phyloP scores from a whole-genome alignment of 805 yeast species.

The Isabelozyma heimii region DNA sequence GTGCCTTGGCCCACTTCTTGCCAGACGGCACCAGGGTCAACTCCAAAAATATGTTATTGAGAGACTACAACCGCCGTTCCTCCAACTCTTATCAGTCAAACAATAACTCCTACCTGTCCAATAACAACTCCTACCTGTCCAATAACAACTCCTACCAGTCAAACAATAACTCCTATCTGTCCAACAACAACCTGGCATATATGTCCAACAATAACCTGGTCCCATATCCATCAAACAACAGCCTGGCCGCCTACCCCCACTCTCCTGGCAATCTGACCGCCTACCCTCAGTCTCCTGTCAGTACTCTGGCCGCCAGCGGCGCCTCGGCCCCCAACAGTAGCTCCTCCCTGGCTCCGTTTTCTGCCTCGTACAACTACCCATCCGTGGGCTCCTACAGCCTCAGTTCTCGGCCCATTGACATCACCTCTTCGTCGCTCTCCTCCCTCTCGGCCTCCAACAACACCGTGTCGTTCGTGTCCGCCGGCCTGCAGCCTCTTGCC shows the following conservation, averaged over 20 bases:
- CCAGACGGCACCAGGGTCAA: constrained; percentile 88
- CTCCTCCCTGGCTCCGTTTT: not conserved
- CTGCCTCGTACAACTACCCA: not conserved
- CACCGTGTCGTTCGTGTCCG: constrained; percentile 9
- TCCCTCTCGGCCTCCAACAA: constrained; percentile 4
- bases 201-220: too few species aligned
- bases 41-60: constrained; percentile 23
- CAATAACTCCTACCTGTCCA: not conserved
- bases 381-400: not conserved
- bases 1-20: constrained; percentile 88
- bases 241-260: too few species aligned
- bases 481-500: not conserved
- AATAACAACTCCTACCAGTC: too few species aligned
- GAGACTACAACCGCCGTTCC: not conserved
- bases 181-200: too few species aligned
- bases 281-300: too few species aligned
- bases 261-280: too few species aligned
- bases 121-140: not conserved
- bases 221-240: too few species aligned
- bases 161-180: too few species aligned
- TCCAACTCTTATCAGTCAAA: not conserved
- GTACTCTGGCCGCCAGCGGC: too few species aligned
- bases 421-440: constrained; percentile 4
- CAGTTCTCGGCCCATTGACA: constrained; percentile 13
- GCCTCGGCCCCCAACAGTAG: not conserved